Conservation (phyloP, 1,139 yeast species). For the Lodderomyces pseudojiufengensis region DNA sequence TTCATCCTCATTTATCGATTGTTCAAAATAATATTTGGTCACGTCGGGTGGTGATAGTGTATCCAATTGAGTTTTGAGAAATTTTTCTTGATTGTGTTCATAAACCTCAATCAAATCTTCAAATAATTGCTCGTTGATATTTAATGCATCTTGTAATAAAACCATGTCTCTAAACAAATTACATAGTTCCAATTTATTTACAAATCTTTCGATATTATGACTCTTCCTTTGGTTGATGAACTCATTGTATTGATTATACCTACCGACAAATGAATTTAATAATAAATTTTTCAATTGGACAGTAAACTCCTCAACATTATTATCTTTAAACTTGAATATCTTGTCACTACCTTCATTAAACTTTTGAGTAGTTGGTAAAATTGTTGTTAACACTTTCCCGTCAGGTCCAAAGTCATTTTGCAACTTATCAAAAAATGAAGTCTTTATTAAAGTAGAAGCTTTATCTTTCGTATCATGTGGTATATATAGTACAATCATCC, state of each 20-base stretch:
- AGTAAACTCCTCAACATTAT: slow-evolving; percentile 48
- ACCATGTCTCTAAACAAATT: slow-evolving; percentile 43
- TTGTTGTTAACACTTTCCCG: slow-evolving; percentile 33
- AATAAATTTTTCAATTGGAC: slow-evolving; percentile 50
- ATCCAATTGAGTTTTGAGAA: slow-evolving; percentile 7
- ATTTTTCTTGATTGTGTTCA: slow-evolving; percentile 13
- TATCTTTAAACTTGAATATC: slow-evolving; percentile 29
- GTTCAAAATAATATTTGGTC: slow-evolving; percentile 18
- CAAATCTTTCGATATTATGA: slow-evolving; percentile 11
- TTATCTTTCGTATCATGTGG: slow-evolving; percentile 46
- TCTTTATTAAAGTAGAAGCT: slow-evolving; percentile 42
- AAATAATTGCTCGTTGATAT: slow-evolving; percentile 39
- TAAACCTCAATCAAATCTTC: slow-evolving; percentile 20
- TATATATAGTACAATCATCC: slow-evolving; percentile 59
- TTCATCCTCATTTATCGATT: slow-evolving; percentile 4
- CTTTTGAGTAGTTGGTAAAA: slow-evolving; percentile 7
- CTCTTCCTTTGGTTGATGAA: slow-evolving; percentile 30
- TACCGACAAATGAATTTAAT: slow-evolving; percentile 51
- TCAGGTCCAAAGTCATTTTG: slow-evolving; percentile 57
- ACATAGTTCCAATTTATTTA: slow-evolving; percentile 23
- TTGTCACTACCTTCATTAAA: slow-evolving; percentile 12
- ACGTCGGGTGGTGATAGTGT: slow-evolving; percentile 16
- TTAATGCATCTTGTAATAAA: slow-evolving; percentile 56
- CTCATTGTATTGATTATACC: slow-evolving; percentile 30
- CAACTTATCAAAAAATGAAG: slow-evolving; percentile 62